A percentile compares a stretch with the other conserved stretches of the same genome.
Evolutionary conservation across 768 basidiomycete species (phyloP).

Genomic region (Mycena indigotica): DNA sequence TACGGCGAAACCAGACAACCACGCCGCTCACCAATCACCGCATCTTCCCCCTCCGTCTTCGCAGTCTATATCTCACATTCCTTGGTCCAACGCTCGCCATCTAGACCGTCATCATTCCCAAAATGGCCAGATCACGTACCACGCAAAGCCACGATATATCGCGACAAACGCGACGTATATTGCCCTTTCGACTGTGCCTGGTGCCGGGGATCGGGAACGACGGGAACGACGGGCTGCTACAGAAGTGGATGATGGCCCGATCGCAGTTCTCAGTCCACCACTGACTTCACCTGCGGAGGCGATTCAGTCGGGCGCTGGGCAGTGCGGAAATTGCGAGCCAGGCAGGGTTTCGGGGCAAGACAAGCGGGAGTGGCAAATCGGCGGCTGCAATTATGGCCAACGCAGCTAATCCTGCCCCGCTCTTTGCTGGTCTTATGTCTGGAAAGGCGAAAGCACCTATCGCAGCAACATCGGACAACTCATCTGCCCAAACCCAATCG

Average conservation of each 20-base stretch:
- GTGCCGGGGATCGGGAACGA: slow-evolving; percentile 51
- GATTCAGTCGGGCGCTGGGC: slow-evolving; percentile 51
- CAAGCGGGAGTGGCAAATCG: slow-evolving; percentile 34
- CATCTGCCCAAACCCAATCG: slow-evolving; percentile 32
- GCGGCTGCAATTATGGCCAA: slow-evolving; percentile 40
- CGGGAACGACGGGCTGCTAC: slow-evolving; percentile 24
- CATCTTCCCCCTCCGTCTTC: too few relatives aligned
- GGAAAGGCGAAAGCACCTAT: too few relatives aligned
- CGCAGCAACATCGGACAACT: too few relatives aligned
- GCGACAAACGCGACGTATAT: too few relatives aligned
- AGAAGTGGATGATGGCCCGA: slow-evolving; percentile 34
- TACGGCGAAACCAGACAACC: too few relatives aligned
- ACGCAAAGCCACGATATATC: too few relatives aligned
- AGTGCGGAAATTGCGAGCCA: slow-evolving; percentile 20
- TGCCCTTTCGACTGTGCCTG: too few relatives aligned
- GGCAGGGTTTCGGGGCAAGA: slow-evolving; percentile 13
- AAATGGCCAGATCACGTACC: too few relatives aligned
- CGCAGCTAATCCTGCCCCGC: slow-evolving; percentile 52
- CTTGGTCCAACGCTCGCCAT: too few relatives aligned
- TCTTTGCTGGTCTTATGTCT: slow-evolving; percentile 61
- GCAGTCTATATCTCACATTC: too few relatives aligned
- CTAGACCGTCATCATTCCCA: too few relatives aligned
- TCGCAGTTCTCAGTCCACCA: slow-evolving; percentile 46
- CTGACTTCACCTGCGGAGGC: slow-evolving; percentile 42
- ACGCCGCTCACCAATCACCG: too few relatives aligned